phyloP scores from a whole-genome alignment of 768 basidiomycete species.

The Russula olivacea region DNA sequence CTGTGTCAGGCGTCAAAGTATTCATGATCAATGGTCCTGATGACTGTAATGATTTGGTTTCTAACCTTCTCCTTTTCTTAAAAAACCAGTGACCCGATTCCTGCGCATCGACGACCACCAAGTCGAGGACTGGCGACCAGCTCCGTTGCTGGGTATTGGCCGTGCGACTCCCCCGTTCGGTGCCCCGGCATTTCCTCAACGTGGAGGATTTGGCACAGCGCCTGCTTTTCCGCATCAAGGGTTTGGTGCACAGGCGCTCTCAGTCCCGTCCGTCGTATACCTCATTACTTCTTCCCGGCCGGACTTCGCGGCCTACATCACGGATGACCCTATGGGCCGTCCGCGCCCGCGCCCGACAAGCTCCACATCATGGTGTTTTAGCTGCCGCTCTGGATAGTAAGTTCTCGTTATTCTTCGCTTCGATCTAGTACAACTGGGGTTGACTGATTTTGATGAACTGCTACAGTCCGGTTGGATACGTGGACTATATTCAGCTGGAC shows the following conservation, averaged over 20 bases:
- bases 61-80: neutral
- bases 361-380: constrained; percentile 24
- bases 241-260: neutral
- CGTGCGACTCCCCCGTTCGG: neutral
- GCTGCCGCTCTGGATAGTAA: constrained; percentile 20
- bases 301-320: constrained; percentile 18
- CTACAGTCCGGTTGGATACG: constrained; percentile 18
- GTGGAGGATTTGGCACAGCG: constrained; percentile 3
- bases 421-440: neutral
- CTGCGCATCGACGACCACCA: constrained; percentile 13
- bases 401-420: constrained; percentile 1
- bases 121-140: constrained; percentile 20
- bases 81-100: constrained; percentile 16
- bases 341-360: constrained; percentile 14
- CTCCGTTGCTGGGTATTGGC: neutral
- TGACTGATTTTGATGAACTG: neutral
- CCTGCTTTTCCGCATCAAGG: constrained; percentile 10
- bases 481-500: constrained; percentile 24
- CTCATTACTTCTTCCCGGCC: constrained; percentile 20
- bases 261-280: constrained; percentile 20
- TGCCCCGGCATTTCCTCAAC: neutral
- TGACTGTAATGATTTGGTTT: neutral
- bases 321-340: constrained; percentile 23
- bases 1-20: neutral
- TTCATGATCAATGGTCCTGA: neutral